Evolutionary conservation across 2,329 filamentous ascomycete genomes (phyloP), one percentile per base, ranked within the genome.

Genomic region (Phaeosphaeria sp.): DNA sequence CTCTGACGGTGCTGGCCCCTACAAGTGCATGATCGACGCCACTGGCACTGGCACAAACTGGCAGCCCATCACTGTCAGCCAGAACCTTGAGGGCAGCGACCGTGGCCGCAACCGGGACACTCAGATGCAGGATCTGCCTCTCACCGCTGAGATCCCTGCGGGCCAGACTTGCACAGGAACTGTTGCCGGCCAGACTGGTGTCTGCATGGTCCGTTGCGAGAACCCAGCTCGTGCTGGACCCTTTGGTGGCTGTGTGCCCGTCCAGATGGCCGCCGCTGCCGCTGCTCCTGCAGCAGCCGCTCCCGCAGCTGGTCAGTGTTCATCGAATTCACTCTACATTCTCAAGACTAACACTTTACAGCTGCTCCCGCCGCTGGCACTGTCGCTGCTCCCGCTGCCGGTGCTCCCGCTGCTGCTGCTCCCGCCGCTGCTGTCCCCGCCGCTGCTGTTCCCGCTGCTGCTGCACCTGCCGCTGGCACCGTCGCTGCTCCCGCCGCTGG

Each of bases 1-100:
- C 76, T 81, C 80, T 39, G 88, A 90, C 64, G 88, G 88, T 56
- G 87, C 85, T 58, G 88, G 88, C 11, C 87, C 87, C 1, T 89
- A 88, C 76, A 83, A 79, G 6, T 89, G 87, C 78, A 86, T 86
- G 81, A 87, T 89, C 71, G 87, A 88, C 68, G 74, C 80, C 54
- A 86, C 87, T 56, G 87, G 80, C 55, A 87, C 86, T 4, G 87
- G 82, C 22, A 70, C 78, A 48, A 72, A 78, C 62, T 88, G 85
- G 82, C 72, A 76, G 21, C 75, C 82, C 59, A 84, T 87, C 71
- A 75, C 82, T 33, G 86, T 89, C 53, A 84, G 83, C 22, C 78
- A 78, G 56, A 83, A 84, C 60, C 80, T 85, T 2, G 81, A 81
- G 1, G 85, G 85, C 55, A 75, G 80, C 55, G 82, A 80, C 63